These are phyloP conservation scores for Geranium rotundifolium DNA, from an alignment of 345 rosid genomes.

Conservation along the genomic window DNA sequence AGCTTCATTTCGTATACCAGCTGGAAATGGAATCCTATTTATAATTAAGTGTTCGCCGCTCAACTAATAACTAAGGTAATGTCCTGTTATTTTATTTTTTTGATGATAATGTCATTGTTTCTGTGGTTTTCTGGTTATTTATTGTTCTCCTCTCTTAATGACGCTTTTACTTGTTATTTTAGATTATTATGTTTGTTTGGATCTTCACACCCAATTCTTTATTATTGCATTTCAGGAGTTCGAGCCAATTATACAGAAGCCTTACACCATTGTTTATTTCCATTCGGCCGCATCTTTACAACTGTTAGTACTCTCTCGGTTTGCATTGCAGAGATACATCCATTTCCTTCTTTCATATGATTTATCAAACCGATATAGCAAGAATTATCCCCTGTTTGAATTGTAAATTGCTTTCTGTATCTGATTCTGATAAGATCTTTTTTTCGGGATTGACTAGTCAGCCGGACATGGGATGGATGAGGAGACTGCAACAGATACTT, in stretches of 20 bases:
- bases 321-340: slow-evolving; percentile 5
- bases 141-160: background rate
- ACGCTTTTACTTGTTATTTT: background rate
- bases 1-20: too few species aligned
- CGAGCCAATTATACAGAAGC: slow-evolving; percentile 40
- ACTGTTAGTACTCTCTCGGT: slow-evolving; percentile 47
- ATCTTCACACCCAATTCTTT: background rate
- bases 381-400: too few species aligned
- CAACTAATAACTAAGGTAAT: too few species aligned
- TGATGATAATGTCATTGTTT: too few species aligned
- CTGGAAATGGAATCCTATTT: background rate
- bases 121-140: too few species aligned
- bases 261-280: slow-evolving; percentile 38
- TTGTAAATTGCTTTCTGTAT: background rate
- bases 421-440: background rate
- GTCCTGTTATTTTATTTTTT: background rate
- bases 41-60: background rate
- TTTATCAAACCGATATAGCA: too few species aligned
- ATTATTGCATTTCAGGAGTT: slow-evolving; percentile 27
- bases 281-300: slow-evolving; percentile 85
- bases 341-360: too few species aligned
- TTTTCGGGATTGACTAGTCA: slow-evolving; percentile 31
- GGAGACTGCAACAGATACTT: slow-evolving; percentile 79
- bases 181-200: slow-evolving; percentile 2
- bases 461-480: slow-evolving; percentile 95